Evolutionary conservation across 2,329 filamentous ascomycete genomes (phyloP).

Genomic region (Lojkania enalia): DNA sequence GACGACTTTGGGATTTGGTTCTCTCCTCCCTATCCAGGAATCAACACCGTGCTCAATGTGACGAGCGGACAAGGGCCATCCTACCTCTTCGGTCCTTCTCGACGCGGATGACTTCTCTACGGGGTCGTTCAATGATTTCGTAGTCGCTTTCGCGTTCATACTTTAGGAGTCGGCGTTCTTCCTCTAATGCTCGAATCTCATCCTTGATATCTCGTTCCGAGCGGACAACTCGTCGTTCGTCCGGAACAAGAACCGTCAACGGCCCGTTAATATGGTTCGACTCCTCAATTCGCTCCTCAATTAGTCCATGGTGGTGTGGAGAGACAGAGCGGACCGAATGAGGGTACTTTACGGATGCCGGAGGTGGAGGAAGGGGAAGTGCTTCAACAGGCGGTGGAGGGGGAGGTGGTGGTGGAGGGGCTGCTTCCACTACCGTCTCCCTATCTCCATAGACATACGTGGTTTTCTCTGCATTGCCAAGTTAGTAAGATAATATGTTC

Average conservation of each 20-base stretch:
- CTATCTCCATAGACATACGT: conserved; percentile 42
- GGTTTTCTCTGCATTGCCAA: conserved; percentile 32
- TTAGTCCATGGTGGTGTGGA: conserved; percentile 39
- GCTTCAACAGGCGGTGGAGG: conserved; percentile 5
- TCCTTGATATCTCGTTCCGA: conserved; percentile 68
- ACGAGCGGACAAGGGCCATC: conserved; percentile 82
- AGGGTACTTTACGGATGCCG: conserved; percentile 30
- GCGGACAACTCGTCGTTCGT: conserved; percentile 25
- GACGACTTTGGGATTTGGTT: conserved; percentile 48
- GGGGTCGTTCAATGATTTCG: conserved; percentile 63
- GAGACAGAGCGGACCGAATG: conserved; percentile 39
- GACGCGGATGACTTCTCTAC: conserved; percentile 65
- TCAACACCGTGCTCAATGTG: conserved; percentile 54
- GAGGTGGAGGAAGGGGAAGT: conserved; percentile 23
- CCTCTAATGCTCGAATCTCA: conserved; percentile 73
- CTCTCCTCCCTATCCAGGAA: conserved; percentile 41
- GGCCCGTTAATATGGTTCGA: conserved; percentile 52
- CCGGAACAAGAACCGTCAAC: conserved; percentile 55
- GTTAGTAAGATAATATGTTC: neutral
- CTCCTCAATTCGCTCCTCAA: conserved; percentile 50
- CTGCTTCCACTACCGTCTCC: conserved; percentile 15
- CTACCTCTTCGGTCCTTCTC: conserved; percentile 96
- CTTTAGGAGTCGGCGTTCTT: conserved; percentile 62
- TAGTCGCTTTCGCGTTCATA: conserved; percentile 62
- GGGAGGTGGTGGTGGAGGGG: conserved; percentile 24